A percentile compares a stretch with the other conserved stretches of the same genome.
phyloP scores from a whole-genome alignment of 1,284 basidiomycete genomes.

The Omphalotus olearius region DNA sequence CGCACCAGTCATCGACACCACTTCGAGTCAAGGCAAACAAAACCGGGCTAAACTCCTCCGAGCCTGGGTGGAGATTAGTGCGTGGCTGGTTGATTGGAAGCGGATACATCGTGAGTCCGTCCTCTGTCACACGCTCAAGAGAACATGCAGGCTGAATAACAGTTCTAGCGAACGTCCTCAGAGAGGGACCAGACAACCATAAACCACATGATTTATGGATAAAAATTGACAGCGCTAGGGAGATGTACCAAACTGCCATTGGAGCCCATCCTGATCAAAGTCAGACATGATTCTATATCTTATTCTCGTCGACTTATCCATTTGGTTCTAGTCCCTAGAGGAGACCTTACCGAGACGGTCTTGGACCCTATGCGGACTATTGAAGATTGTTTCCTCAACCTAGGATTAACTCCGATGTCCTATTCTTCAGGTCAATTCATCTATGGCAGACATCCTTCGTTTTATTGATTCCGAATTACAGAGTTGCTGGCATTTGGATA shows the following conservation, averaged over 20 bases:
- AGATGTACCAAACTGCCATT: conserved; percentile 64
- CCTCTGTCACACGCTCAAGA: neutral
- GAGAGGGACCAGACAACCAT: neutral
- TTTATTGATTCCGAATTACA: conserved; percentile 21
- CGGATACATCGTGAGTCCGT: conserved; percentile 39
- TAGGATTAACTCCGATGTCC: conserved; percentile 62
- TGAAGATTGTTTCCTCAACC: conserved; percentile 35
- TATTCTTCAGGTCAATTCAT: conserved; percentile 53
- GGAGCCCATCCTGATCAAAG: conserved; percentile 76
- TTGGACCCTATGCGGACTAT: conserved; percentile 33
- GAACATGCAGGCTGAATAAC: neutral
- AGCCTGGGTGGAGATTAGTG: conserved; percentile 70
- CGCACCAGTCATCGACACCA: conserved; percentile 49
- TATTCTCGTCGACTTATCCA: neutral
- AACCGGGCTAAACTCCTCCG: conserved; percentile 61
- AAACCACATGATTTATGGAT: conserved; percentile 1
- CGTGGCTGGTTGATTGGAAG: conserved; percentile 60
- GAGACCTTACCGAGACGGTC: conserved; percentile 37
- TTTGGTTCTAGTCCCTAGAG: conserved; percentile 44
- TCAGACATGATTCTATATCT: conserved; percentile 21
- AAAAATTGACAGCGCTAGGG: conserved; percentile 50
- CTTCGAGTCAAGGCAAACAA: conserved; percentile 36
- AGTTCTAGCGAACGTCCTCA: neutral
- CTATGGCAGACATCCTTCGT: conserved; percentile 6
- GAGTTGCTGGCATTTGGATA: conserved; percentile 74